phyloP scores from a whole-genome alignment of 306 rosid genomes.

The Cicer chorassanicum region DNA sequence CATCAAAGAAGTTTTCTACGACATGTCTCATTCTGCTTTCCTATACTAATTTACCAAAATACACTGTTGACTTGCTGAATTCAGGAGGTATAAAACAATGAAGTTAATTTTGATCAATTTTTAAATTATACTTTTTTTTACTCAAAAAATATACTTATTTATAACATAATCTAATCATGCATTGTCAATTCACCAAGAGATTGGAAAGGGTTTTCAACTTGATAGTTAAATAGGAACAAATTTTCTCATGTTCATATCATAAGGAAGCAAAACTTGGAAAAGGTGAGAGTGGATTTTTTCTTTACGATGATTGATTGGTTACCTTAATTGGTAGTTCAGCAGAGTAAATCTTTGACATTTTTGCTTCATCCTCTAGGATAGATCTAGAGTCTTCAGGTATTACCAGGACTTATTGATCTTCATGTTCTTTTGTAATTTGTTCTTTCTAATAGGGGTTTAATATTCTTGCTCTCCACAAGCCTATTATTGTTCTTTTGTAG shows the following conservation, averaged over 20 bases:
- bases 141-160: no score
- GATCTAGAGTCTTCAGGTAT: conserved; percentile 58
- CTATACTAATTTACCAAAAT: not conserved
- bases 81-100: not conserved
- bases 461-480: conserved; percentile 81
- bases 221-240: not conserved
- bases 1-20: not conserved
- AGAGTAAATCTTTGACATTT: conserved; percentile 62
- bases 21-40: conserved; percentile 4
- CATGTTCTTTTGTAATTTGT: conserved; percentile 58
- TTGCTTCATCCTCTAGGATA: conserved; percentile 57
- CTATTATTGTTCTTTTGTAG: conserved; percentile 68
- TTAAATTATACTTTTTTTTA: no score
- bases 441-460: conserved; percentile 59
- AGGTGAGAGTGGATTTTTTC: not conserved
- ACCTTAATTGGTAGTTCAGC: conserved; percentile 73
- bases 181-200: not conserved
- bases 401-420: conserved; percentile 60
- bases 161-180: not conserved
- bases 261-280: conserved; percentile 22
- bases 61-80: not conserved
- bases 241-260: not conserved
- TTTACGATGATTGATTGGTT: conserved; percentile 36
- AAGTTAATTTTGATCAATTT: no score
- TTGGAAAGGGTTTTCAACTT: not conserved